phyloP scores from a whole-genome alignment of 768 basidiomycete genomes.

The Naganishia friedmannii region DNA sequence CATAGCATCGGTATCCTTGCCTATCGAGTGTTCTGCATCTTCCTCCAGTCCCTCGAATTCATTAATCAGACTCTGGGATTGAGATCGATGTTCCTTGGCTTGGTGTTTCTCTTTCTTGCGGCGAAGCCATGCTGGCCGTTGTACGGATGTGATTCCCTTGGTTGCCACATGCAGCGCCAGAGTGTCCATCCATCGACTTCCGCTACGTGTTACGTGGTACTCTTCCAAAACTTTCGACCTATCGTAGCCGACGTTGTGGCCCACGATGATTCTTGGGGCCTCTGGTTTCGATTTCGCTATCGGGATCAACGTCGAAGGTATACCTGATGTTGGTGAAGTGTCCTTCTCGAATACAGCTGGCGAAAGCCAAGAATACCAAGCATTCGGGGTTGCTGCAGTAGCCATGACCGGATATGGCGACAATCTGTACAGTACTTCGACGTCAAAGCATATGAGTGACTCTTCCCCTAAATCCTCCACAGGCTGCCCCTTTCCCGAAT shows the following conservation, averaged over 20 bases:
- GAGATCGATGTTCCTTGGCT: conserved; percentile 56
- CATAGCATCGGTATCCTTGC: conserved; percentile 27
- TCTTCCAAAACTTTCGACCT: conserved; percentile 78
- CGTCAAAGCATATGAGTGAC: conserved; percentile 76
- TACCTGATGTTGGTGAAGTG: neutral
- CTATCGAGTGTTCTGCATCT: conserved; percentile 1
- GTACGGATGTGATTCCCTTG: conserved; percentile 88
- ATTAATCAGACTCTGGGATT: conserved; percentile 50
- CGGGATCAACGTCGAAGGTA: conserved; percentile 40
- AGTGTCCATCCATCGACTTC: conserved; percentile 84
- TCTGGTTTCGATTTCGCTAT: conserved; percentile 48
- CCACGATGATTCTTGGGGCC: conserved; percentile 68
- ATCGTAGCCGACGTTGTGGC: conserved; percentile 95
- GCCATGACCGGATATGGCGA: conserved; percentile 79
- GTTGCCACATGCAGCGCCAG: conserved; percentile 92
- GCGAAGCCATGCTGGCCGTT: conserved; percentile 88
- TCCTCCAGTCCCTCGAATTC: conserved; percentile 51
- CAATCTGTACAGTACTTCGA: conserved; percentile 80
- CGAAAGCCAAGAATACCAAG: conserved; percentile 95
- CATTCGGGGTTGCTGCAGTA: conserved; percentile 72
- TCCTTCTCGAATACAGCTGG: conserved; percentile 56
- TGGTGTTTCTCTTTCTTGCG: conserved; percentile 71
- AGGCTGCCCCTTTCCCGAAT: conserved; percentile 68
- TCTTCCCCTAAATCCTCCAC: conserved; percentile 64
- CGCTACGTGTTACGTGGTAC: conserved; percentile 66